These are phyloP conservation scores for Cryptosporidium andersoni DNA, from an alignment of 169 alveolate genomes.

Conservation along the genomic window DNA sequence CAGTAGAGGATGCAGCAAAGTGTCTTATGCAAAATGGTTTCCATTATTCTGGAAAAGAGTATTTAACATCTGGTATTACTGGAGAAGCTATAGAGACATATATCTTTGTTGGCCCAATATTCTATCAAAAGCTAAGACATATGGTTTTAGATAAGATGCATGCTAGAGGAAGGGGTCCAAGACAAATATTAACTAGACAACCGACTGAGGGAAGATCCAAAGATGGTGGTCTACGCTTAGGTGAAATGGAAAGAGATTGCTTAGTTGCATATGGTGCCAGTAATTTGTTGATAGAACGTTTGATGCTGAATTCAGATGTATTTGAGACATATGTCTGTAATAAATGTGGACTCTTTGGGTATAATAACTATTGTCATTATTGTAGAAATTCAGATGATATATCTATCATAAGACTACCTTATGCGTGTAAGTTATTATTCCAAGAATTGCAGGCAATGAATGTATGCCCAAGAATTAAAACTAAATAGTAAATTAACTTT, in stretches of 20 bases:
- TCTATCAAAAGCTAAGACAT: slow-evolving; percentile 98
- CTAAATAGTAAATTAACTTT: background rate
- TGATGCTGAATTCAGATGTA: slow-evolving; percentile 96
- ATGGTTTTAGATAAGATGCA: slow-evolving; percentile 99
- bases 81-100: slow-evolving; percentile 98
- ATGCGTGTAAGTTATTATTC: slow-evolving; percentile 91
- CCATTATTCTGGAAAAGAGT: slow-evolving; percentile 90
- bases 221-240: slow-evolving; percentile 99
- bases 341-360: slow-evolving; percentile 94
- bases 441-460: slow-evolving; percentile 92
- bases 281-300: slow-evolving; percentile 94
- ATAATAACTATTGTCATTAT: slow-evolving; percentile 91
- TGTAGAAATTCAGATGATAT: slow-evolving; percentile 87
- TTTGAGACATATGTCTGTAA: slow-evolving; percentile 95
- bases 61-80: slow-evolving; percentile 95
- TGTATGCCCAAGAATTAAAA: slow-evolving; percentile 82
- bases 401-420: slow-evolving; percentile 85
- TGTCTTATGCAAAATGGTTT: slow-evolving; percentile 94
- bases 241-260: slow-evolving; percentile 99
- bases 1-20: slow-evolving; percentile 89
- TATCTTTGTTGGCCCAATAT: slow-evolving; percentile 98
- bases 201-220: slow-evolving; percentile 99
- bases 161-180: slow-evolving; percentile 99
- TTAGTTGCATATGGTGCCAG: slow-evolving; percentile 99
- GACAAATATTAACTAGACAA: slow-evolving; percentile 96